Base-by-base conservation (phyloP, 2,329 filamentous ascomycete species). In the Colletotrichum gigasporum region DNA sequence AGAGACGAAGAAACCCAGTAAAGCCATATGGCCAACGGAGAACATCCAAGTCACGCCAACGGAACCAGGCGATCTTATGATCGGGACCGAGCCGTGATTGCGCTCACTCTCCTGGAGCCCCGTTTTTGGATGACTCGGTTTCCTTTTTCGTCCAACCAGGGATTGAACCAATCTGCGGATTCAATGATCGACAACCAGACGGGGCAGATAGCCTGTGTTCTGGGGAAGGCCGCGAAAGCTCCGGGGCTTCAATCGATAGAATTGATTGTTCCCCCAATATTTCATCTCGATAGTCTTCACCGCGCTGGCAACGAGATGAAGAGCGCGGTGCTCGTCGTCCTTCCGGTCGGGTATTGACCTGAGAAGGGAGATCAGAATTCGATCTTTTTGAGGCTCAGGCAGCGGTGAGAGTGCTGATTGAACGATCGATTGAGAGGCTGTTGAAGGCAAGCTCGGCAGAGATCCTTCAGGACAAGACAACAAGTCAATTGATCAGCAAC, bases 171-270 rank as follows among this genome's bases (percentile, higher is more conserved):
- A 64, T 64, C 48, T 64, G 56, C 48, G 56, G 34, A 50, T 42
- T 59, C 48, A 61, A 64, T 64, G 61, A 64, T 64, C 61, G 61
- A 61, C 61, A 28, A 35, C 8, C 18, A 54, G 34, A 44, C 42
- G 55, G 61, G 61, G 61, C 50, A 35, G 41, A 32, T 50, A 35
- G 48, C 50, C 34, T 48, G 34, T 16, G 22, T 32, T 61, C 50
- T 64, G 56, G 56, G 48, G 61, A 50, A 61, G 41, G 50, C 28
- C 42, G 12, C 48, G 42, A 37, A 64, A 50, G 50, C 48, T 28
- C 28, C 34, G 50, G 35, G 54, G 45, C 41, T 41, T 39, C 26
- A n/a, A 14, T 28, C 41, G 24, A 45, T 32, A 22, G 20, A 24
- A 28, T 44, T 42, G 26, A 48, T 50, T 42, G 34, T 32, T 34